A percentile compares a stretch with the other conserved stretches of the same genome.
Evolutionary conservation across 768 basidiomycete genomes (phyloP).

Genomic region (Tephrocybe sp.): DNA sequence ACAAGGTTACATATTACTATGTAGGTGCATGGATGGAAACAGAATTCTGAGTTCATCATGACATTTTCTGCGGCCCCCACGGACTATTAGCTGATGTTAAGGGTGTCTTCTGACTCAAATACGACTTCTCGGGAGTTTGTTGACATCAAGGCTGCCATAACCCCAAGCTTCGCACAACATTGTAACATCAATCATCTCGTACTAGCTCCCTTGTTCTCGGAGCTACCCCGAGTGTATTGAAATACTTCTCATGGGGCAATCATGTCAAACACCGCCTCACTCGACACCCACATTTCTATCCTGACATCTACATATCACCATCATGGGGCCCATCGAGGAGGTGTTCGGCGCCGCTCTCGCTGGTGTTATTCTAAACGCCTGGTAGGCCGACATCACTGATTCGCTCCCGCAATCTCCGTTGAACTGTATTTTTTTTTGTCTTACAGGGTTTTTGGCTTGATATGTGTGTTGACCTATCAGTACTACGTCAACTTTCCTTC

Average conservation of each 20-base stretch:
- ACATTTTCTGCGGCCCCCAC: background rate
- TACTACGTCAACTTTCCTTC: conserved; percentile 4
- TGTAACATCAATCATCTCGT: no score
- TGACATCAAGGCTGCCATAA: no score
- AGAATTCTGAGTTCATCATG: no score
- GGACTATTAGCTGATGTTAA: background rate
- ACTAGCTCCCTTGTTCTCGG: no score
- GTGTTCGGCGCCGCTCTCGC: background rate
- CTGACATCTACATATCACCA: background rate
- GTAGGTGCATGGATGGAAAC: no score
- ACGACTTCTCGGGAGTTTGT: no score
- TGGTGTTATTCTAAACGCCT: conserved; percentile 2
- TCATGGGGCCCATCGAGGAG: background rate
- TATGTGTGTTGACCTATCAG: conserved; percentile 1
- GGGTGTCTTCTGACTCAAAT: no score
- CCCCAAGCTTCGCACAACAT: no score
- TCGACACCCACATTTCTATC: background rate
- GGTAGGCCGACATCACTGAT: background rate
- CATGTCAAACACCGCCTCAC: background rate
- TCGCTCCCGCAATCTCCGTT: background rate
- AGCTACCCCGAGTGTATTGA: background rate
- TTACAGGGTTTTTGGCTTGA: background rate
- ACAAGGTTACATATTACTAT: no score
- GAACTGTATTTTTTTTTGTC: no score
- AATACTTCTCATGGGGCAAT: background rate